These are phyloP conservation scores for Microsporum canis DNA, from an alignment of 2,329 filamentous ascomycete species.

Conservation along the genomic window DNA sequence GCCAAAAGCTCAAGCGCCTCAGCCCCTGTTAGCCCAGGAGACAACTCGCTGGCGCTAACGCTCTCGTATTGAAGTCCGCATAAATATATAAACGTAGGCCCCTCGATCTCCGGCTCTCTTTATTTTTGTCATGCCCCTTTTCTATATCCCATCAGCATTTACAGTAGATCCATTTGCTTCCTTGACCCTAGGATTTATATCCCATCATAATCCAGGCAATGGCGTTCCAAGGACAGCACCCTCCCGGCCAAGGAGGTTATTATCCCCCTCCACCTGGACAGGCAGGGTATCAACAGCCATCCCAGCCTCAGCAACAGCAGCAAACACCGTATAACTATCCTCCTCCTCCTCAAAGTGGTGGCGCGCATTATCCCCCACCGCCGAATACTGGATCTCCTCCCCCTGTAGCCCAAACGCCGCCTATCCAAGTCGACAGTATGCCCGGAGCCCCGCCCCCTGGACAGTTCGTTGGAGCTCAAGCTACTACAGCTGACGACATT, in stretches of 20 bases:
- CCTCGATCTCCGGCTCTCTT: background rate
- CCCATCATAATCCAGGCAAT: background rate
- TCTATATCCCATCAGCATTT: background rate
- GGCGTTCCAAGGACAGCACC: background rate
- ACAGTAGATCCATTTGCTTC: background rate
- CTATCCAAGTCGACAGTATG: constrained; percentile 19
- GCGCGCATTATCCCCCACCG: constrained; percentile 14
- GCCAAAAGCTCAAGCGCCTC: background rate
- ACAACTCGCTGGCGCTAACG: background rate
- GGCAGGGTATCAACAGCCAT: constrained; percentile 14
- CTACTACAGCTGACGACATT: constrained; percentile 64
- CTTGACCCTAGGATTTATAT: background rate
- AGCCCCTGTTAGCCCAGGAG: background rate
- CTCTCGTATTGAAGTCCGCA: background rate
- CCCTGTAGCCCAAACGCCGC: constrained; percentile 15
- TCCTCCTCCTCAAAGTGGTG: constrained; percentile 8
- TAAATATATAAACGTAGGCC: background rate
- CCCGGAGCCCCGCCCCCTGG: constrained; percentile 36
- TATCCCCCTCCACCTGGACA: background rate
- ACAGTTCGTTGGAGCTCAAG: constrained; percentile 53
- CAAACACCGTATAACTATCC: background rate
- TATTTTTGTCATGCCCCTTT: background rate
- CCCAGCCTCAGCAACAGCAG: constrained; percentile 14
- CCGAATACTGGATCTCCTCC: constrained; percentile 13
- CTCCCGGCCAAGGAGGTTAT: background rate